phyloP scores from a whole-genome alignment of 257 asterid species.

The Penstemon eatonii region DNA sequence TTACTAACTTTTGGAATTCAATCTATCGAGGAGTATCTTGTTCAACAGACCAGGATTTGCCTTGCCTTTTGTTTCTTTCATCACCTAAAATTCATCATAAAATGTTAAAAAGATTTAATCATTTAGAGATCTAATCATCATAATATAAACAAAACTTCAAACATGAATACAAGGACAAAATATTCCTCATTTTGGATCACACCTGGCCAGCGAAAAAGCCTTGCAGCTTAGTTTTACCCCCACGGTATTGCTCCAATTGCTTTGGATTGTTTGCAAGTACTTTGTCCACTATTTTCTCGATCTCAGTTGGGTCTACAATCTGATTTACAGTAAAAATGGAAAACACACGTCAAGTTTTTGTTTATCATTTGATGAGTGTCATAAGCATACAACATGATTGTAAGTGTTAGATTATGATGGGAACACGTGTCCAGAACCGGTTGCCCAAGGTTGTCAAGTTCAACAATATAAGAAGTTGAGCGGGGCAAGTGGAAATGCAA shows the following conservation, averaged over 20 bases:
- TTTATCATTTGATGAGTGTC: background rate
- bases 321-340: constrained; percentile 29
- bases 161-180: constrained; percentile 12
- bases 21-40: constrained; percentile 71
- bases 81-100: constrained; percentile 45
- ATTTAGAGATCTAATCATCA: background rate
- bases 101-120: background rate
- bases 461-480: no score
- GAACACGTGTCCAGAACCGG: no score
- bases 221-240: constrained; percentile 92
- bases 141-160: background rate
- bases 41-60: constrained; percentile 90
- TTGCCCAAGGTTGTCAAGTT: no score
- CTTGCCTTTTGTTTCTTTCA: constrained; percentile 94
- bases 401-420: no score
- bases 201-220: constrained; percentile 99
- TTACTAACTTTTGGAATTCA: constrained; percentile 52
- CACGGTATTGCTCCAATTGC: constrained; percentile 83
- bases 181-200: constrained; percentile 10
- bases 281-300: constrained; percentile 87
- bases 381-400: background rate
- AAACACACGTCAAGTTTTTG: background rate
- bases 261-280: constrained; percentile 76
- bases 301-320: constrained; percentile 84
- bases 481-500: no score